Percentiles rank a stretch among this genome's conserved stretches.
Evolutionary conservation across 768 basidiomycete genomes (phyloP).

Genomic region (Boletus patriciae): DNA sequence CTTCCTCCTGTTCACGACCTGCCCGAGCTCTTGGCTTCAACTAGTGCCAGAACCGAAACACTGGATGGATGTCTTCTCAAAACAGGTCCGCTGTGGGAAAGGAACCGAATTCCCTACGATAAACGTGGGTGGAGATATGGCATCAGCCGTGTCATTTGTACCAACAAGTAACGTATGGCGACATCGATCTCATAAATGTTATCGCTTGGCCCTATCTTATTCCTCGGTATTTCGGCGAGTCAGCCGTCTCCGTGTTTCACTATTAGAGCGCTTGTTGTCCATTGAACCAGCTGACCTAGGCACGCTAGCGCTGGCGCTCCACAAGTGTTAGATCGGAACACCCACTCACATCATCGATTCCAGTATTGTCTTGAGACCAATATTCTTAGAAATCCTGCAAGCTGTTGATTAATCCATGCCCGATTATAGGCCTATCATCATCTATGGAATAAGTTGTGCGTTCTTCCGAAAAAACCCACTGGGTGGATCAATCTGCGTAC

Average conservation of each 20-base stretch:
- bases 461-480: neutral
- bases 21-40: neutral
- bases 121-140: slow-evolving; percentile 15
- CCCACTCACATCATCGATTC: neutral
- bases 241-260: neutral
- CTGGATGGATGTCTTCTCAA: neutral
- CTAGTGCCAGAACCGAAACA: slow-evolving; percentile 4
- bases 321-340: neutral
- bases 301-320: neutral
- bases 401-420: neutral
- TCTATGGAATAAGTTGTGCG: neutral
- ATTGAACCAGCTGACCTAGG: neutral
- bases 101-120: slow-evolving; percentile 1
- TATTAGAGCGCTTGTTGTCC: neutral
- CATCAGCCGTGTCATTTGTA: neutral
- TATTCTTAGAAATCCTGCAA: neutral
- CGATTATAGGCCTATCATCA: neutral
- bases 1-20: neutral
- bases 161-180: neutral
- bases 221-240: neutral
- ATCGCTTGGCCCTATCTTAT: slow-evolving; percentile 3
- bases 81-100: slow-evolving; percentile 10
- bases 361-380: neutral
- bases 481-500: slow-evolving; percentile 3
- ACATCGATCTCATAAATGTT: slow-evolving; percentile 4